These are phyloP conservation scores for Fraxinus baroniana DNA, from an alignment of 305 asterid species.

Conservation along the genomic window DNA sequence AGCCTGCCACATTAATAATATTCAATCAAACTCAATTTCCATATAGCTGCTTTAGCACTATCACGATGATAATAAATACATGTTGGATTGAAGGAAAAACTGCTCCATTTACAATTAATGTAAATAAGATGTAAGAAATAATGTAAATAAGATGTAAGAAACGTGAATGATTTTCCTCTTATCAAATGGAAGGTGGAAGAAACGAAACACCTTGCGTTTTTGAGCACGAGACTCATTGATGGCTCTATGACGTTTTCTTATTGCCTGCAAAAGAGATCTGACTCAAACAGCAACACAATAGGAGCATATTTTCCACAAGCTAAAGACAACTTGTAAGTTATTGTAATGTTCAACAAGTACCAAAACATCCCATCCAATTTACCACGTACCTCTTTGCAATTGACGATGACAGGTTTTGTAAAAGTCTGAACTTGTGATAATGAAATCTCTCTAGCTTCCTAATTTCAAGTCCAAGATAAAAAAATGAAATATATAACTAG, in stretches of 20 bases:
- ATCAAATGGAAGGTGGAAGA: conserved; percentile 25
- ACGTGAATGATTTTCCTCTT: conserved; percentile 16
- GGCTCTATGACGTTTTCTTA: conserved; percentile 88
- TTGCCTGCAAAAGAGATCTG: conserved; percentile 56
- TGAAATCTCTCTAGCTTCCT: conserved; percentile 83
- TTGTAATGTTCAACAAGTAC: neutral
- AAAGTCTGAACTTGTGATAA: conserved; percentile 73
- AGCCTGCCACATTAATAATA: conserved; percentile 56
- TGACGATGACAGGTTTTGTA: conserved; percentile 59
- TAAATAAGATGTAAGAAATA: conserved; percentile 7
- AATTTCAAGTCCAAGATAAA: conserved; percentile 25
- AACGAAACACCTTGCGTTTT: conserved; percentile 74
- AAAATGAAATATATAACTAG: conserved; percentile 2
- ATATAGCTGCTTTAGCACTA: conserved; percentile 15
- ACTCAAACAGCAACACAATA: conserved; percentile 19
- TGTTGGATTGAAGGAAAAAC: conserved; percentile 1
- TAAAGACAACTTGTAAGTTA: conserved; percentile 10
- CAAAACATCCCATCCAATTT: conserved; percentile 12
- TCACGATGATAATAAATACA: conserved; percentile 9
- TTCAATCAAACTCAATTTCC: conserved; percentile 16
- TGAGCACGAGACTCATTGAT: conserved; percentile 93
- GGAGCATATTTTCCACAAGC: conserved; percentile 14
- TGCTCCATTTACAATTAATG: conserved; percentile 18
- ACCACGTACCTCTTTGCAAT: conserved; percentile 81
- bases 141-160: conserved; percentile 12